Conservation (phyloP, 1,284 basidiomycete genomes). For the Malassezia japonica region DNA sequence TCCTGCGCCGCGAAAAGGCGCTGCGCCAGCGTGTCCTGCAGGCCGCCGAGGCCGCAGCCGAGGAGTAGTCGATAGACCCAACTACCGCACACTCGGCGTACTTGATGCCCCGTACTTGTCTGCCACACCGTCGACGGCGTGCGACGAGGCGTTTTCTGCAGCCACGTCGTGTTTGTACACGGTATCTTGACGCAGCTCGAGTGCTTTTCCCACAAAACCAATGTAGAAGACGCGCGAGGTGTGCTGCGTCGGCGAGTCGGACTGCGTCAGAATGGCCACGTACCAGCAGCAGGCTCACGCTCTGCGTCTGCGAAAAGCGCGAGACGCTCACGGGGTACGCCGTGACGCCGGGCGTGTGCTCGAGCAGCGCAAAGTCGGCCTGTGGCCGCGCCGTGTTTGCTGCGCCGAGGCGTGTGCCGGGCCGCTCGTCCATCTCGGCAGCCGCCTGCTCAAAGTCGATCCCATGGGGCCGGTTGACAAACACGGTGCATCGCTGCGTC, state of each 20-base stretch:
- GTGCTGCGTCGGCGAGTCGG: conserved; percentile 24
- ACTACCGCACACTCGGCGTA: conserved; percentile 15
- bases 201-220: conserved; percentile 39
- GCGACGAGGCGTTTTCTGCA: conserved; percentile 35
- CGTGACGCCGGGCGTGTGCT: conserved; percentile 26
- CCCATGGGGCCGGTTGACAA: conserved; percentile 41
- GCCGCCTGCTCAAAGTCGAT: conserved; percentile 40
- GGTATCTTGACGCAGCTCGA: conserved; percentile 26
- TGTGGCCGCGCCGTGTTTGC: conserved; percentile 35
- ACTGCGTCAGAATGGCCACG: conserved; percentile 12
- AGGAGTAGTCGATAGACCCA: conserved; percentile 7
- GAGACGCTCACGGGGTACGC: conserved; percentile 43
- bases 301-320: conserved; percentile 38
- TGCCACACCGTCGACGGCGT: conserved; percentile 27
- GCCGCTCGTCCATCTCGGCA: conserved; percentile 7
- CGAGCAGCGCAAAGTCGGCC: conserved; percentile 41
- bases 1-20: conserved; percentile 15
- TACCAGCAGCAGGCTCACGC: conserved; percentile 37
- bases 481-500: conserved; percentile 28
- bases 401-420: conserved; percentile 23
- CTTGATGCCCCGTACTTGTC: conserved; percentile 22
- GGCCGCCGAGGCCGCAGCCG: conserved; percentile 5
- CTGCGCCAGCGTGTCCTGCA: conserved; percentile 6
- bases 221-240: conserved; percentile 41
- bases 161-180: conserved; percentile 29